Percentiles rank a stretch among this genome's conserved stretches.
phyloP scores from a whole-genome alignment of 2,329 filamentous ascomycete species.

The Calonectria ilicicola region DNA sequence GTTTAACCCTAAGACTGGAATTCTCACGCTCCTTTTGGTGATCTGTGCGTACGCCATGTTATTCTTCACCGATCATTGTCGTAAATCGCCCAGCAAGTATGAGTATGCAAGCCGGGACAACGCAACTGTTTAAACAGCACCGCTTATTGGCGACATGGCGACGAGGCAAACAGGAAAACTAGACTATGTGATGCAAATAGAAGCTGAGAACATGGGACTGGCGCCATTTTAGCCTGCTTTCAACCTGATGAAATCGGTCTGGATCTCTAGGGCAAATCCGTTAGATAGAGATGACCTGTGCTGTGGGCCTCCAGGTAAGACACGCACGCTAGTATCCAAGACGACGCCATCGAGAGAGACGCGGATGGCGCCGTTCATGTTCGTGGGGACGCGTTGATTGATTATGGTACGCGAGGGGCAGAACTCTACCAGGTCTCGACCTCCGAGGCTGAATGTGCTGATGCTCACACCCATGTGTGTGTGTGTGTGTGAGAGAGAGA shows the following conservation, averaged over 20 bases:
- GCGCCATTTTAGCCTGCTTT: background rate
- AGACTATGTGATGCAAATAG: background rate
- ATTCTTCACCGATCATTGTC: background rate
- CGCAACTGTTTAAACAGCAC: background rate
- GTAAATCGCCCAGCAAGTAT: background rate
- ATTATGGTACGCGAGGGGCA: background rate
- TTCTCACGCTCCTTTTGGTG: background rate
- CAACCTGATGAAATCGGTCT: background rate
- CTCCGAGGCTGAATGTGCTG: background rate
- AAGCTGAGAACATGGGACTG: background rate
- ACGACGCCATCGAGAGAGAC: background rate
- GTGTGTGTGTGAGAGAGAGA: too few relatives aligned
- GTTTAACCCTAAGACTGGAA: background rate
- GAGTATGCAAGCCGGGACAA: background rate
- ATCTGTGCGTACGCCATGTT: background rate
- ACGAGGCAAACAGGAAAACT: background rate
- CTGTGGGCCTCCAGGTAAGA: background rate
- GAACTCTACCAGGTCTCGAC: background rate
- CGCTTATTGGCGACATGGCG: background rate
- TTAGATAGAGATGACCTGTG: background rate
- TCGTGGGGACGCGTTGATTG: background rate
- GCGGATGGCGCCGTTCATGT: background rate
- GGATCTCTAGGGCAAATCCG: background rate
- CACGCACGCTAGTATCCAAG: background rate
- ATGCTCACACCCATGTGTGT: background rate